A percentile compares a stretch with the other conserved stretches of the same genome.
Conservation (phyloP, 805 yeast genomes). For the Pichia kluyveri region DNA sequence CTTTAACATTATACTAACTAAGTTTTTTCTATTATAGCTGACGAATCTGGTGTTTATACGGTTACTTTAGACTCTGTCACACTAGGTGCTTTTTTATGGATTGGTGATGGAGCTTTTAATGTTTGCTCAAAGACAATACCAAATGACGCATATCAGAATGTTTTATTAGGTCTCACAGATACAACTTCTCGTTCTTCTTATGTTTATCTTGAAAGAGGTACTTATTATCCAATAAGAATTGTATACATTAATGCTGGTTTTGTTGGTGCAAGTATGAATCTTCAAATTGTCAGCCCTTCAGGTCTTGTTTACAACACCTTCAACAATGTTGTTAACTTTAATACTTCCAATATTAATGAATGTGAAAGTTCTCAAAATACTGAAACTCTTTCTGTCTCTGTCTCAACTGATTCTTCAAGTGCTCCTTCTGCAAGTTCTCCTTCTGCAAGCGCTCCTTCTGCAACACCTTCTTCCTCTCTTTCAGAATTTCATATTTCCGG, state of each 20-base stretch:
- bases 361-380: too few relatives aligned
- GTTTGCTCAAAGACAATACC: conserved; percentile 19
- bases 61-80: conserved; percentile 17
- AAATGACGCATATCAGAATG: not conserved
- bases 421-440: too few relatives aligned
- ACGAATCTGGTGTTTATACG: conserved; percentile 19
- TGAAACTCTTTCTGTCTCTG: too few relatives aligned
- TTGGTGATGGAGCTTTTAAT: conserved; percentile 25
- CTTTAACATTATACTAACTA: not conserved
- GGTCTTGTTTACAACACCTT: too few relatives aligned
- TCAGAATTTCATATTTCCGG: too few relatives aligned
- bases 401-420: too few relatives aligned
- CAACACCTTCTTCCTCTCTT: too few relatives aligned
- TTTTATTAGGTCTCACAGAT: not conserved
- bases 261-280: not conserved
- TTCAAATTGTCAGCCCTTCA: not conserved
- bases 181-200: conserved; percentile 1
- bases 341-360: too few relatives aligned
- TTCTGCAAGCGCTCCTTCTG: too few relatives aligned
- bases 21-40: conserved; percentile 10
- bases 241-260: conserved; percentile 3
- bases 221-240: conserved; percentile 11
- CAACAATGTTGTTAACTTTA: too few relatives aligned
- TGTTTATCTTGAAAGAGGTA: conserved; percentile 9
- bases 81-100: conserved; percentile 22